These are phyloP conservation scores for Earliella scabrosa DNA, from an alignment of 1,284 basidiomycete genomes.

Conservation along the genomic window DNA sequence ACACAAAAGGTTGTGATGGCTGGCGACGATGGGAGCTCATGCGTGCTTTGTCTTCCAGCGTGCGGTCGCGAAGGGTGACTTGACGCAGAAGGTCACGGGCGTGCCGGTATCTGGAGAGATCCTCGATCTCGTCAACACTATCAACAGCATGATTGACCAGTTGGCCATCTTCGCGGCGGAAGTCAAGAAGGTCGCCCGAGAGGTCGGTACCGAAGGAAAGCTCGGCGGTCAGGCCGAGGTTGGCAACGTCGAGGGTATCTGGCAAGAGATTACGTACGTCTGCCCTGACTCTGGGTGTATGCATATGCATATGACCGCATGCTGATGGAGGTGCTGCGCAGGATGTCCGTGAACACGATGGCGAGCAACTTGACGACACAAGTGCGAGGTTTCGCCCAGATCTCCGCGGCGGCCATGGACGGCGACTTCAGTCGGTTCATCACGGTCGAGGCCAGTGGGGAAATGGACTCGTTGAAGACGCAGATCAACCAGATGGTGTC, in stretches of 20 bases:
- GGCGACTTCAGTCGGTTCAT: conserved; percentile 99
- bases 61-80: conserved; percentile 92
- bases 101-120: conserved; percentile 97
- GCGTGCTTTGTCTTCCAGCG: conserved; percentile 49
- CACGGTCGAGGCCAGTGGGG: conserved; percentile 97
- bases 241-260: conserved; percentile 95
- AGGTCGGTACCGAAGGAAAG: conserved; percentile 97
- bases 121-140: conserved; percentile 90
- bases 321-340: conserved; percentile 30
- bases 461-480: conserved; percentile 99
- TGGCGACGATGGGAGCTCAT: not conserved
- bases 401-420: conserved; percentile 97
- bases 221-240: conserved; percentile 98
- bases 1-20: not conserved
- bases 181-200: conserved; percentile 93
- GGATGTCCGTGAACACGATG: conserved; percentile 94
- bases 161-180: conserved; percentile 93
- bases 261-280: conserved; percentile 97
- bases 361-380: conserved; percentile 96
- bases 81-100: conserved; percentile 92
- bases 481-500: conserved; percentile 99
- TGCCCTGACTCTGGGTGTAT: conserved; percentile 4
- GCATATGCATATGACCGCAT: not conserved
- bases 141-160: conserved; percentile 97
- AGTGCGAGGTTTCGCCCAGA: conserved; percentile 99